These are phyloP conservation scores for Zancudomyces culisetae DNA, from an alignment of 371 early-diverging fungal genomes.

Conservation along the genomic window DNA sequence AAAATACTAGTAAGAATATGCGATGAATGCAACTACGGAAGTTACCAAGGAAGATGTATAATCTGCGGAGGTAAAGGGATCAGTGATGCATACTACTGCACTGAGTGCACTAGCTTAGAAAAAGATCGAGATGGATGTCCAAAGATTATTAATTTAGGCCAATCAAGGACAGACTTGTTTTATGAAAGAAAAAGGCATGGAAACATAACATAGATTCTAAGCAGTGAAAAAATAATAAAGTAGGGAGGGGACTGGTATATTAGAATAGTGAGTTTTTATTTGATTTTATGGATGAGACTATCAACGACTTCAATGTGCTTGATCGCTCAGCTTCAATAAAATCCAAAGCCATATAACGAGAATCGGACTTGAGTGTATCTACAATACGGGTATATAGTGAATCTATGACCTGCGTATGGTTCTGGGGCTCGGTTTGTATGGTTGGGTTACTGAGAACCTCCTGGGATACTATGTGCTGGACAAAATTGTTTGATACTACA, in stretches of 20 bases:
- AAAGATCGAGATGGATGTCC: slow-evolving; percentile 96
- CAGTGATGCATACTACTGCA: slow-evolving; percentile 93
- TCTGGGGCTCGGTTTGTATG: too few relatives aligned
- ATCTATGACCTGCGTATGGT: too few relatives aligned
- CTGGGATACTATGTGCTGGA: too few relatives aligned
- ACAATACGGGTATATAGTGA: too few relatives aligned
- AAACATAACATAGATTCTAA: background rate
- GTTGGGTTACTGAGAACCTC: too few relatives aligned
- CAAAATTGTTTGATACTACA: too few relatives aligned
- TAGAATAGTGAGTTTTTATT: too few relatives aligned
- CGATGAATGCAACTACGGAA: slow-evolving; percentile 92
- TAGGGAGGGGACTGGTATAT: too few relatives aligned
- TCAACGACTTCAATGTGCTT: background rate
- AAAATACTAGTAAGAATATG: slow-evolving; percentile 78
- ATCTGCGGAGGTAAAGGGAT: slow-evolving; percentile 82
- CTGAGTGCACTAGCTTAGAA: slow-evolving; percentile 72
- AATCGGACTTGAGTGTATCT: too few relatives aligned
- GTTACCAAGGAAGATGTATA: slow-evolving; percentile 78
- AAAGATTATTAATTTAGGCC: slow-evolving; percentile 77
- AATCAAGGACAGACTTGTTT: slow-evolving; percentile 68
- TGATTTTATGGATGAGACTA: too few relatives aligned
- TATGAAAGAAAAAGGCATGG: slow-evolving; percentile 91
- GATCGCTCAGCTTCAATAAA: background rate
- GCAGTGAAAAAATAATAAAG: too few relatives aligned
- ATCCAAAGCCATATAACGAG: background rate